A percentile compares a stretch with the other conserved stretches of the same genome.
phyloP scores from a whole-genome alignment of 2,329 filamentous ascomycete genomes.

The Arthrobotrys pseudoclavata region DNA sequence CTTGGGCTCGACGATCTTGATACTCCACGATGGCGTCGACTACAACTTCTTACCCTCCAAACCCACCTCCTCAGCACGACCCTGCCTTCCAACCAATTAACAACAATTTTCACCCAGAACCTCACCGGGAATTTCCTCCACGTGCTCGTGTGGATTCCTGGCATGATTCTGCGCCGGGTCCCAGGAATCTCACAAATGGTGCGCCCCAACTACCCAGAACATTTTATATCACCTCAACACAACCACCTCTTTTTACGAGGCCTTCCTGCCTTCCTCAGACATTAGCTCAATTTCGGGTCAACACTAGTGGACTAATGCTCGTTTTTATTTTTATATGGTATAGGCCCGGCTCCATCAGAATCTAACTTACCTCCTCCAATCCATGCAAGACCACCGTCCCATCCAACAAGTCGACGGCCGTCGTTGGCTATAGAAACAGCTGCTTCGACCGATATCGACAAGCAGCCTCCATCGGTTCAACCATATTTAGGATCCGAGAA shows the following conservation, averaged over 20 bases:
- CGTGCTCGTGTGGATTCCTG: constrained; percentile 59
- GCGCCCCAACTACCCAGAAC: constrained; percentile 51
- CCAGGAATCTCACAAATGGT: constrained; percentile 60
- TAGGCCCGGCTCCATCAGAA: constrained; percentile 57
- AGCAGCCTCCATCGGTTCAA: constrained; percentile 44
- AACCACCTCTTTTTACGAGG: constrained; percentile 49
- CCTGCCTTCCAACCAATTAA: constrained; percentile 59
- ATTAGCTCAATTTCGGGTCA: constrained; percentile 55
- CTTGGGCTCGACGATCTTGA: constrained; percentile 49
- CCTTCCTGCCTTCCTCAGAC: constrained; percentile 36
- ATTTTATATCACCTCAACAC: constrained; percentile 60
- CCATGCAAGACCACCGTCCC: constrained; percentile 54
- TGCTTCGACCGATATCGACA: constrained; percentile 53
- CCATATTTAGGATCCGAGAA: constrained; percentile 51
- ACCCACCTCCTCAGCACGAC: constrained; percentile 58
- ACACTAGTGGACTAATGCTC: constrained; percentile 44
- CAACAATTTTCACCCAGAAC: constrained; percentile 54
- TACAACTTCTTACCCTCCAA: constrained; percentile 58
- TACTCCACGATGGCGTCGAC: constrained; percentile 56
- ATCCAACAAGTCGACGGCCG: constrained; percentile 53
- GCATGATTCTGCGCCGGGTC: constrained; percentile 54
- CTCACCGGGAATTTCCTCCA: constrained; percentile 59
- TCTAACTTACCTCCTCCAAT: constrained; percentile 54
- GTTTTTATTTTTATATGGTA: constrained; percentile 56
- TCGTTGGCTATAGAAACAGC: constrained; percentile 56